Evolutionary conservation across 768 basidiomycete genomes (phyloP).

Genomic region (Amanita polypyramis): DNA sequence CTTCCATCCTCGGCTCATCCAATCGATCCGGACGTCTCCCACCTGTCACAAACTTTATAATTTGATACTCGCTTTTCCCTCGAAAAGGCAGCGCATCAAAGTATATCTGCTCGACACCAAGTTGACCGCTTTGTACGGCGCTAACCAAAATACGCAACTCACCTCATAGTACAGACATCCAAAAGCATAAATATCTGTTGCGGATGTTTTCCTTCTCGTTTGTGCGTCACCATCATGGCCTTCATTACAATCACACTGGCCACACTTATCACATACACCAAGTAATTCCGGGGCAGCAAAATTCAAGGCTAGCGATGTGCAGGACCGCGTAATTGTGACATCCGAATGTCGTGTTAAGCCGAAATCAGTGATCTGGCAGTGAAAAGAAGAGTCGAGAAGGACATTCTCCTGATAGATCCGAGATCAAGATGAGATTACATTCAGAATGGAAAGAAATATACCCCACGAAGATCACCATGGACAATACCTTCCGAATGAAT

Average conservation of each 20-base stretch:
- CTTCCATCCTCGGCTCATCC: neutral
- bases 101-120: neutral
- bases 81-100: neutral
- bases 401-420: neutral
- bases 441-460: too few species aligned
- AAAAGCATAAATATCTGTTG: neutral
- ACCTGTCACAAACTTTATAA: neutral
- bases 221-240: neutral
- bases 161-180: neutral
- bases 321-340: neutral
- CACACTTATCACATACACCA: neutral
- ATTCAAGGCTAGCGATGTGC: neutral
- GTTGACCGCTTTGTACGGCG: too few species aligned
- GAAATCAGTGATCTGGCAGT: neutral
- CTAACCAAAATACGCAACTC: neutral
- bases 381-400: neutral
- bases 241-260: neutral
- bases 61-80: neutral
- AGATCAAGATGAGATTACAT: neutral
- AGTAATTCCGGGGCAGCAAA: neutral
- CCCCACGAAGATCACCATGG: conserved; percentile 54
- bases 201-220: neutral
- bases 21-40: neutral
- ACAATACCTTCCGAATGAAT: conserved; percentile 58
- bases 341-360: neutral